These are phyloP conservation scores for Cordyceps javanica DNA, from an alignment of 2,329 filamentous ascomycete species.

Conservation along the genomic window DNA sequence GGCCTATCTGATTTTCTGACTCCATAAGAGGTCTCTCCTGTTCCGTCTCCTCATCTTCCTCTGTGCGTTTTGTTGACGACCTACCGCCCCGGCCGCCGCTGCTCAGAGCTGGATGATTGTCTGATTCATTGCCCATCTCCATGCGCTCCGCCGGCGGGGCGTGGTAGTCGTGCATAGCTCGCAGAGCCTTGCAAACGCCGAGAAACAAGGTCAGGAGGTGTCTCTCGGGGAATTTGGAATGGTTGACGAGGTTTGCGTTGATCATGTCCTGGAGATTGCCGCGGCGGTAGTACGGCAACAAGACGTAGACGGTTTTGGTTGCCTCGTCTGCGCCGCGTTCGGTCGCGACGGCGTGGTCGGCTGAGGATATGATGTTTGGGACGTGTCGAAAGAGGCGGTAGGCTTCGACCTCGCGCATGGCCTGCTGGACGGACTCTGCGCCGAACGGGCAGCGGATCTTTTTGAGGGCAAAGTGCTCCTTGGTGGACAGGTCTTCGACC, in stretches of 20 bases:
- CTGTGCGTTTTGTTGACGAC: conserved; percentile 33
- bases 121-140: conserved; percentile 43
- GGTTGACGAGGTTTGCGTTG: conserved; percentile 96
- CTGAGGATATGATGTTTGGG: conserved; percentile 77
- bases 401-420: conserved; percentile 94
- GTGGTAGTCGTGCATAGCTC: conserved; percentile 85
- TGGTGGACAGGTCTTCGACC: conserved; percentile 80
- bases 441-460: conserved; percentile 99
- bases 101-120: conserved; percentile 32
- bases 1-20: conserved; percentile 60
- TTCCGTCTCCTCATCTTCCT: conserved; percentile 63
- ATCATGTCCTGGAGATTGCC: conserved; percentile 98
- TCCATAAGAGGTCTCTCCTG: conserved; percentile 83
- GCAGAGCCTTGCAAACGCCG: conserved; percentile 82
- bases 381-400: conserved; percentile 83
- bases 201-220: conserved; percentile 84
- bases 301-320: conserved; percentile 91
- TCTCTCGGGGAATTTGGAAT: conserved; percentile 81
- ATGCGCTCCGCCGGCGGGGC: conserved; percentile 40
- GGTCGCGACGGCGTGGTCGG: conserved; percentile 76
- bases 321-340: conserved; percentile 59
- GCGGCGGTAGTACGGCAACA: conserved; percentile 89
- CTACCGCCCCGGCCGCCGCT: conserved; percentile 20
- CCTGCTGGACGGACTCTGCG: conserved; percentile 88
- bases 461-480: conserved; percentile 87